Percentiles rank a stretch among this genome's conserved stretches.
phyloP scores from a whole-genome alignment of 2,329 filamentous ascomycete genomes.

The Amphichorda felina region DNA sequence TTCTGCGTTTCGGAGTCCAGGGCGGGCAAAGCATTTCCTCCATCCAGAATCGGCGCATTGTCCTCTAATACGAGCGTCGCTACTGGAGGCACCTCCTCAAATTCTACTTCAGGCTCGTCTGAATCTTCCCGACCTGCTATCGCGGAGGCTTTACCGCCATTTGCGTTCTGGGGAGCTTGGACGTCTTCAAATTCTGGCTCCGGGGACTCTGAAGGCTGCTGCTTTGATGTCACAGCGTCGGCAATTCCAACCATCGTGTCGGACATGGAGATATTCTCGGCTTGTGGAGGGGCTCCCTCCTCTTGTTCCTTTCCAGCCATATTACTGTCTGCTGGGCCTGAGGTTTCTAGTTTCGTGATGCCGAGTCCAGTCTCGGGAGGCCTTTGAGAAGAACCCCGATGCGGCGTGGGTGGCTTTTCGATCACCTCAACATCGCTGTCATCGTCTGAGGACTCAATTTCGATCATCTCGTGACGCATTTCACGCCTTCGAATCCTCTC shows the following conservation, averaged over 20 bases:
- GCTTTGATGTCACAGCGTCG: not conserved
- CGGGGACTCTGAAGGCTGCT: constrained; percentile 1
- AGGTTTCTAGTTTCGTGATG: too few relatives aligned
- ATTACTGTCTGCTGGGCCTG: too few relatives aligned
- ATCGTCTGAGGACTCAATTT: constrained; percentile 49
- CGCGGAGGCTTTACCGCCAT: not conserved
- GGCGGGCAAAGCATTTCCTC: not conserved
- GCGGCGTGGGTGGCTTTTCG: constrained; percentile 28
- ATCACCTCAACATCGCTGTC: constrained; percentile 47
- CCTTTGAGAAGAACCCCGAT: constrained; percentile 7
- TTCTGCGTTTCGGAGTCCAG: not conserved
- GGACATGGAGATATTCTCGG: not conserved
- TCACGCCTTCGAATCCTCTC: constrained; percentile 30
- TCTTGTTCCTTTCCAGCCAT: not conserved
- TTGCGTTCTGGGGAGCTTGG: not conserved
- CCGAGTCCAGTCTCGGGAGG: not conserved
- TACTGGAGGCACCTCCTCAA: constrained; percentile 20
- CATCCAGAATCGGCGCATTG: constrained; percentile 5
- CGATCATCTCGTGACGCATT: constrained; percentile 39
- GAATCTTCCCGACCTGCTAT: not conserved
- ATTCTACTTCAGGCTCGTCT: constrained; percentile 12
- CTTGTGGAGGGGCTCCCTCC: not conserved
- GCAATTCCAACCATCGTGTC: constrained; percentile 1
- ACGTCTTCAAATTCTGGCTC: constrained; percentile 3
- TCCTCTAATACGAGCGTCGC: not conserved